phyloP scores from a whole-genome alignment of 1,139 yeast genomes.

The Pichia sp. region DNA sequence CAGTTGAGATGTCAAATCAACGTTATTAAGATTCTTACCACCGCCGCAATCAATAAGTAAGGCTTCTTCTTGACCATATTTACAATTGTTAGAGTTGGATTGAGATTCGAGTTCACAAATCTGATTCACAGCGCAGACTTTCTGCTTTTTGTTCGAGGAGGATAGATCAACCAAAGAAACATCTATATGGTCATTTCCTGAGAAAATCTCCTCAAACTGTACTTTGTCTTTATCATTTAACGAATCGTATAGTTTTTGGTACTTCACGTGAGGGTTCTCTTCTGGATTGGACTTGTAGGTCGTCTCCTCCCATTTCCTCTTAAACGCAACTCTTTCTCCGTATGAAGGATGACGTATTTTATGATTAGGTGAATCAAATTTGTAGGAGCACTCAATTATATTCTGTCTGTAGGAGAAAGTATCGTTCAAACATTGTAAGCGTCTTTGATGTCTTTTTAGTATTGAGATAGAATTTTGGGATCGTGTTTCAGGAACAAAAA shows the following conservation, averaged over 20 bases:
- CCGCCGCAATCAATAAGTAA: no score
- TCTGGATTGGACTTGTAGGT: constrained; percentile 7
- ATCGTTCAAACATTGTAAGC: constrained; percentile 33
- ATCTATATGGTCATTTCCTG: background rate
- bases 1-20: no score
- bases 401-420: constrained; percentile 34
- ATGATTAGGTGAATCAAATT: background rate
- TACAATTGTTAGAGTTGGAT: background rate
- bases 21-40: no score
- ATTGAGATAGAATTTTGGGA: constrained; percentile 26
- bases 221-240: constrained; percentile 6
- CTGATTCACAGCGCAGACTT: background rate
- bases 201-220: constrained; percentile 7
- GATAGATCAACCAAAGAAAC: constrained; percentile 1
- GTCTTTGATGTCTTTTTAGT: constrained; percentile 33
- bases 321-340: constrained; percentile 24
- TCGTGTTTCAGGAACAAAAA: constrained; percentile 34
- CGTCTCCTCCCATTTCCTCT: constrained; percentile 23
- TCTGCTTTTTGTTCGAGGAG: background rate
- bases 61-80: no score
- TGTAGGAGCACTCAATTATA: constrained; percentile 12
- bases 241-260: background rate
- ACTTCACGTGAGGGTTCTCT: constrained; percentile 1
- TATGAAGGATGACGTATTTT: constrained; percentile 16
- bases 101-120: background rate